A percentile compares a stretch with the other conserved stretches of the same genome.
Evolutionary conservation across 2,329 filamentous ascomycete species (phyloP).

Genomic region (Fusarium coicis): DNA sequence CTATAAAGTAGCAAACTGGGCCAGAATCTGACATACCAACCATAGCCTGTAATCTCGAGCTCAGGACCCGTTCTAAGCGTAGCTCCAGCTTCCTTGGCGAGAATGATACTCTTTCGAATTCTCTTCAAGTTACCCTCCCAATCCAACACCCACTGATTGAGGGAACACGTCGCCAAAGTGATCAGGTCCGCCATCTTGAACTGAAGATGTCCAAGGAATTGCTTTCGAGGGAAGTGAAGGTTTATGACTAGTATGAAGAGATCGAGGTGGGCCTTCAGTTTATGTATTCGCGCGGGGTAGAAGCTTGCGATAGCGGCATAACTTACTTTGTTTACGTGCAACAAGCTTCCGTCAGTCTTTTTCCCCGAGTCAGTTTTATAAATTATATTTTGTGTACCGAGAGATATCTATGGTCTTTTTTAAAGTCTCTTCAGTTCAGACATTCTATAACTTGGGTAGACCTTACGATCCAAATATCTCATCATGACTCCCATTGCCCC

Average conservation of each 20-base stretch:
- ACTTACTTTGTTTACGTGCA: not conserved
- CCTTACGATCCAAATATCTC: not conserved
- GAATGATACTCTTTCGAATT: constrained; percentile 70
- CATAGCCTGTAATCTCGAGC: constrained; percentile 57
- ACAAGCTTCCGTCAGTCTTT: no score
- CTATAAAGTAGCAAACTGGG: not conserved
- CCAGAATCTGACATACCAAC: not conserved
- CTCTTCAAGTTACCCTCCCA: constrained; percentile 67
- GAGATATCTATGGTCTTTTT: not conserved
- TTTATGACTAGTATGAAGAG: not conserved
- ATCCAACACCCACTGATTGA: constrained; percentile 52
- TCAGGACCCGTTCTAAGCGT: constrained; percentile 68
- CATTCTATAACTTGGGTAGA: not conserved
- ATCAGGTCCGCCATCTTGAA: constrained; percentile 31
- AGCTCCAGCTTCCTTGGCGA: constrained; percentile 70
- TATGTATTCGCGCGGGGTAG: constrained; percentile 29
- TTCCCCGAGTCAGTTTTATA: not conserved
- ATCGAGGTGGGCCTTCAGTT: constrained; percentile 14
- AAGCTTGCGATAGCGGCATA: constrained; percentile 27
- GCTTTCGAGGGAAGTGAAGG: not conserved
- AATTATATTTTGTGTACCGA: not conserved
- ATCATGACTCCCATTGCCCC: constrained; percentile 6
- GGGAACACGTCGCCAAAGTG: constrained; percentile 50
- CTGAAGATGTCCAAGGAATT: not conserved
- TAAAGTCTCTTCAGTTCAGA: not conserved